A percentile compares a stretch with the other conserved stretches of the same genome.
Evolutionary conservation across 371 early-diverging fungal genomes (phyloP).

Genomic region (Thermomucor indicae-seudaticae): DNA sequence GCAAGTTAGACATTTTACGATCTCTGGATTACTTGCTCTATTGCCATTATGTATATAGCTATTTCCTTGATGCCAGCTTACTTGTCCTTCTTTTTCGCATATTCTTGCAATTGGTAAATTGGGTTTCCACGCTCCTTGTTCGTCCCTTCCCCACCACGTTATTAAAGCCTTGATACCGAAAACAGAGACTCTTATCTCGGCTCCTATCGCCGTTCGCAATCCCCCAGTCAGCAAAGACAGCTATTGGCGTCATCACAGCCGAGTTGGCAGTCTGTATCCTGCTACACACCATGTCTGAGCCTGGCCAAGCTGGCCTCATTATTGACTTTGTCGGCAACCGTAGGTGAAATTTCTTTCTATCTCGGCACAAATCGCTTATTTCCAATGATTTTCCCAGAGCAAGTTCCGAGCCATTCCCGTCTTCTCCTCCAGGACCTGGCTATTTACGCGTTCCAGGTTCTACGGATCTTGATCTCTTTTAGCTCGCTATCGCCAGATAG

Average conservation of each 20-base stretch:
- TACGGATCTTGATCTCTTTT: conserved; percentile 36
- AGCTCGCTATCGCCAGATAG: conserved; percentile 28
- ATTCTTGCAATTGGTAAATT: conserved; percentile 32
- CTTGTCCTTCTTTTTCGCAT: conserved; percentile 29
- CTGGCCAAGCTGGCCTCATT: conserved; percentile 38
- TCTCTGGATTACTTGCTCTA: conserved; percentile 38
- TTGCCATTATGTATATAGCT: conserved; percentile 38
- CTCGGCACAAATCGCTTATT: not conserved
- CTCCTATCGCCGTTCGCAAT: conserved; percentile 18
- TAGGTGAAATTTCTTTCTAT: conserved; percentile 5
- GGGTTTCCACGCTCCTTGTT: too few species aligned
- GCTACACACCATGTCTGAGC: conserved; percentile 29
- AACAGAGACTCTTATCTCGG: not conserved
- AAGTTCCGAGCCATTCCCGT: conserved; percentile 23
- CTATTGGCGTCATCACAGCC: conserved; percentile 22
- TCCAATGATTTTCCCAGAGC: conserved; percentile 11
- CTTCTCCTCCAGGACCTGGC: conserved; percentile 26
- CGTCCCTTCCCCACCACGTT: not conserved
- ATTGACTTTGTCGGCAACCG: conserved; percentile 46
- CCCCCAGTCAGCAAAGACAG: conserved; percentile 27
- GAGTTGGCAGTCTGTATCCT: conserved; percentile 27
- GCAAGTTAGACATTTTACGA: conserved; percentile 37
- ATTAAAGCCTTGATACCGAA: not conserved
- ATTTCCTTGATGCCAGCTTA: conserved; percentile 39
- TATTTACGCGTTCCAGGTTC: conserved; percentile 28